A percentile compares a stretch with the other conserved stretches of the same genome.
Evolutionary conservation across 306 rosid genomes (phyloP).

Genomic region (Casuarina equisetifolia): DNA sequence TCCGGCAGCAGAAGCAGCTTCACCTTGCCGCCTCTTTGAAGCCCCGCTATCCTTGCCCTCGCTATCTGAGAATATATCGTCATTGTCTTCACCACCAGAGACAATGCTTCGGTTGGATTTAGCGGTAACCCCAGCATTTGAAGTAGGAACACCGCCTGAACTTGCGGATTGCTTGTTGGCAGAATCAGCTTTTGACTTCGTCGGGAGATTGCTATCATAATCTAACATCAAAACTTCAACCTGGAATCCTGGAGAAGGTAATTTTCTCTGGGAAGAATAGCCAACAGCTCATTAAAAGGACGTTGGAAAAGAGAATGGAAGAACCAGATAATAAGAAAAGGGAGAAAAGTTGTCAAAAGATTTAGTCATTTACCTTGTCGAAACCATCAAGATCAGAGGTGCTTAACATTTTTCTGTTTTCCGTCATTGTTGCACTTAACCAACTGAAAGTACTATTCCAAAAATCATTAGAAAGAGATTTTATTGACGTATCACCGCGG

Average conservation of each 20-base stretch:
- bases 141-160: conserved; percentile 23
- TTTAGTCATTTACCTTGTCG: conserved; percentile 60
- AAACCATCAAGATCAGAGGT: conserved; percentile 81
- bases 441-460: conserved; percentile 55
- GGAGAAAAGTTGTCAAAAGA: conserved; percentile 16
- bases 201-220: conserved; percentile 52
- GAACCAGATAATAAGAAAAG: conserved; percentile 4
- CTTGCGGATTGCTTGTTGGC: conserved; percentile 46
- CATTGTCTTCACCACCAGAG: conserved; percentile 47
- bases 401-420: conserved; percentile 55
- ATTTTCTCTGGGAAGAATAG: conserved; percentile 63
- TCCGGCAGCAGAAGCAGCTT: conserved; percentile 29
- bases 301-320: conserved; percentile 2
- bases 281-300: conserved; percentile 16
- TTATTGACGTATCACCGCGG: conserved; percentile 10
- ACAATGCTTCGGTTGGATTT: conserved; percentile 37
- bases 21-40: conserved; percentile 24
- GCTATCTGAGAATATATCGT: conserved; percentile 85
- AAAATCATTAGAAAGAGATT: conserved; percentile 14
- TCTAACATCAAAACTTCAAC: conserved; percentile 88
- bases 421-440: conserved; percentile 77
- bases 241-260: conserved; percentile 83
- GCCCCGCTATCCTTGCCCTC: conserved; percentile 62
- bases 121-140: conserved; percentile 35
- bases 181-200: conserved; percentile 43